A percentile compares a stretch with the other conserved stretches of the same genome.
Evolutionary conservation across 768 basidiomycete species (phyloP).

Genomic region (Boletellus ananiceps): DNA sequence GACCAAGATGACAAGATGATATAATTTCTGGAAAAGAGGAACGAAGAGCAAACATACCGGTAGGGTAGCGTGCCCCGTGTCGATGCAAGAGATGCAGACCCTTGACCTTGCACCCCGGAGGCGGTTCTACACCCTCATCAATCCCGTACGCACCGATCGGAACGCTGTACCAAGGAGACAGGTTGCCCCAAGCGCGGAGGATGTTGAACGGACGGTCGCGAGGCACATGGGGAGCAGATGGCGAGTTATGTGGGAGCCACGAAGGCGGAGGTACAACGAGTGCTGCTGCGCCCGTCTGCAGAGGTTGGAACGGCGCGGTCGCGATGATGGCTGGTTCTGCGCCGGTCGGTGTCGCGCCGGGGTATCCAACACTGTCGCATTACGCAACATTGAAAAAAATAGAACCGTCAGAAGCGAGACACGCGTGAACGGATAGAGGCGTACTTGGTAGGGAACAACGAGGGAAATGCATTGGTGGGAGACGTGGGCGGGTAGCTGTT

Average conservation of each 20-base stretch:
- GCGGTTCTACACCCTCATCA: slow-evolving; percentile 65
- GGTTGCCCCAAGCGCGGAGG: slow-evolving; percentile 78
- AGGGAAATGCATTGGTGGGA: slow-evolving; percentile 69
- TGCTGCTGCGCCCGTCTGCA: slow-evolving; percentile 65
- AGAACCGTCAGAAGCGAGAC: neutral
- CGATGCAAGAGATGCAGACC: slow-evolving; percentile 78
- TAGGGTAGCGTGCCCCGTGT: slow-evolving; percentile 77
- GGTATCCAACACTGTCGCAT: slow-evolving; percentile 53
- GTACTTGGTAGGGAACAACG: slow-evolving; percentile 63
- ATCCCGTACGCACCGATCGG: slow-evolving; percentile 62
- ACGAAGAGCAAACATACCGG: slow-evolving; percentile 58
- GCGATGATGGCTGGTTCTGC: slow-evolving; percentile 69
- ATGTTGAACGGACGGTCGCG: slow-evolving; percentile 50
- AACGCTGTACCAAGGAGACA: slow-evolving; percentile 84
- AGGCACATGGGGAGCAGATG: slow-evolving; percentile 1
- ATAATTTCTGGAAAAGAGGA: too few relatives aligned
- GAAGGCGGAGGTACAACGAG: slow-evolving; percentile 48
- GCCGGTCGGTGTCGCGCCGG: slow-evolving; percentile 75
- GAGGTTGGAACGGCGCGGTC: slow-evolving; percentile 74
- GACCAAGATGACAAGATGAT: too few relatives aligned
- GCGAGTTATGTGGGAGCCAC: slow-evolving; percentile 14
- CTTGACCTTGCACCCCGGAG: slow-evolving; percentile 64
- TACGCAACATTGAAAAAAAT: neutral
- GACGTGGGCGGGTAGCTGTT: slow-evolving; percentile 68
- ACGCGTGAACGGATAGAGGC: neutral